phyloP scores from a whole-genome alignment of 2,329 filamentous ascomycete species.

The Xylogone sp. region DNA sequence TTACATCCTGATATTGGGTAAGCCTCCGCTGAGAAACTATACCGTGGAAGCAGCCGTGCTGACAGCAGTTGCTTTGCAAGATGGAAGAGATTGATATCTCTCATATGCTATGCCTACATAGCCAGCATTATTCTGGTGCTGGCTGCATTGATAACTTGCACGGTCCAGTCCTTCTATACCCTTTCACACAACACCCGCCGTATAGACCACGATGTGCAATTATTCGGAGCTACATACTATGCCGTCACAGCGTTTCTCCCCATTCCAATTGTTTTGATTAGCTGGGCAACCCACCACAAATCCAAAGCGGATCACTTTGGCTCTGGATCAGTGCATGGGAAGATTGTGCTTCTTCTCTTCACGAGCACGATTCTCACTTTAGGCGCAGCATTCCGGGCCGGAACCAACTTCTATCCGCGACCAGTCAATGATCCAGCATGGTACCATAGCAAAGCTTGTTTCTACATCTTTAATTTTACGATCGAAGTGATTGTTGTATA shows the following conservation, averaged over 20 bases:
- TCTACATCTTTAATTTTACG: conserved; percentile 76
- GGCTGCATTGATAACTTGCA: conserved; percentile 59
- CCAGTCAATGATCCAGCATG: conserved; percentile 55
- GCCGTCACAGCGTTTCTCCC: conserved; percentile 63
- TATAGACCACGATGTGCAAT: conserved; percentile 58
- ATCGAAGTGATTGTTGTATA: conserved; percentile 69
- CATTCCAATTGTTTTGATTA: conserved; percentile 27
- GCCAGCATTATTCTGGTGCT: conserved; percentile 50
- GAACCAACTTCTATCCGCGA: conserved; percentile 43
- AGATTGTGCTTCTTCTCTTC: conserved; percentile 57
- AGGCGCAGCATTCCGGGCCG: conserved; percentile 43
- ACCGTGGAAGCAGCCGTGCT: not conserved
- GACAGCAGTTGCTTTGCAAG: not conserved
- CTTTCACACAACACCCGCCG: conserved; percentile 42
- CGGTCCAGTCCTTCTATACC: conserved; percentile 64
- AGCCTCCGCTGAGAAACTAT: not conserved
- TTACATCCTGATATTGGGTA: not conserved
- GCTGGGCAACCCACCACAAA: not conserved
- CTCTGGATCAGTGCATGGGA: conserved; percentile 58
- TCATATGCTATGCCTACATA: not conserved
- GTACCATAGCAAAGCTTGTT: conserved; percentile 68
- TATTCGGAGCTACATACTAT: conserved; percentile 58
- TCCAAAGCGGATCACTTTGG: conserved; percentile 41
- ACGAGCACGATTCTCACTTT: conserved; percentile 58
- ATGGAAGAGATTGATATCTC: not conserved